phyloP scores from a whole-genome alignment of 1,284 basidiomycete species.

The Microbotryum intermedium region DNA sequence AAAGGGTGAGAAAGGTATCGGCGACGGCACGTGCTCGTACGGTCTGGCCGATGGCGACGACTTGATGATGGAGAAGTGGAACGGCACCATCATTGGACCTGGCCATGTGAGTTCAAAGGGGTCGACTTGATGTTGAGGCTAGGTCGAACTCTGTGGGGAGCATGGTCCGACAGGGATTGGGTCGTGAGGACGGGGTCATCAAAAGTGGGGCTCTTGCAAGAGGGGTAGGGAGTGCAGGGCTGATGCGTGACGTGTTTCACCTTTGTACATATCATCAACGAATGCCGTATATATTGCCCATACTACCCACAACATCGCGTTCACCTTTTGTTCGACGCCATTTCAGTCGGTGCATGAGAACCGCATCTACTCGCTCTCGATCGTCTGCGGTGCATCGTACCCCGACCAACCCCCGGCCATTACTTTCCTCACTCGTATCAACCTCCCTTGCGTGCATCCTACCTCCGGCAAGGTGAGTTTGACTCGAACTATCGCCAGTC shows the following conservation, averaged over 20 bases:
- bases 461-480: slow-evolving; percentile 52
- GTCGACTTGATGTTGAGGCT: neutral
- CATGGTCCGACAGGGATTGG: neutral
- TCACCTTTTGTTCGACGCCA: slow-evolving; percentile 27
- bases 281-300: neutral
- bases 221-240: neutral
- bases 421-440: slow-evolving; percentile 80
- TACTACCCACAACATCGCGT: neutral
- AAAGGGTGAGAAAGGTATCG: slow-evolving; percentile 98
- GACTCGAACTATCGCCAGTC: neutral
- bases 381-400: slow-evolving; percentile 72
- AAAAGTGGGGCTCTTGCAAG: neutral
- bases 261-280: neutral
- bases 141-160: neutral
- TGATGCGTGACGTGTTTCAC: neutral
- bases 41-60: slow-evolving; percentile 87
- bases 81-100: slow-evolving; percentile 96
- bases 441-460: slow-evolving; percentile 84
- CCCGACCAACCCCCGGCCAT: slow-evolving; percentile 72
- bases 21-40: slow-evolving; percentile 90
- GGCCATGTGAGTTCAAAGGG: slow-evolving; percentile 62
- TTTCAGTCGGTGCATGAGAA: slow-evolving; percentile 90
- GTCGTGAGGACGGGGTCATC: neutral
- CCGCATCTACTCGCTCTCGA: slow-evolving; percentile 92
- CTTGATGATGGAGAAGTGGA: slow-evolving; percentile 92